Evolutionary conservation across 768 basidiomycete species (phyloP).

Genomic region (Kondoa subrosea): DNA sequence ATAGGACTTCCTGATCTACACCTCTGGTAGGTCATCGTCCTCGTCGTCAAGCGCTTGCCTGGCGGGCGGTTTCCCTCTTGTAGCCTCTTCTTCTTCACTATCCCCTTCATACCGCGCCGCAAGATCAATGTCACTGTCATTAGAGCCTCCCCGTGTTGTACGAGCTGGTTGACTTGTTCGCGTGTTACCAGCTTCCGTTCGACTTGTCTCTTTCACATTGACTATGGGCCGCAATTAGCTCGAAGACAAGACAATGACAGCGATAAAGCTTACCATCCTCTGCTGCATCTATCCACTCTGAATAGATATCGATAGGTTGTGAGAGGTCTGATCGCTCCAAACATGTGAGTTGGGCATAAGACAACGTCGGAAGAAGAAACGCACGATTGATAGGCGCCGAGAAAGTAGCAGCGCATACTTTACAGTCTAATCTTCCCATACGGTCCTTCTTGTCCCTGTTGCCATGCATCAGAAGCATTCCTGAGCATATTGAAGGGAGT

Average conservation of each 20-base stretch:
- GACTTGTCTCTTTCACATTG: background rate
- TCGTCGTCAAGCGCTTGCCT: background rate
- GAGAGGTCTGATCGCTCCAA: conserved; percentile 15
- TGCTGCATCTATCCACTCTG: conserved; percentile 27
- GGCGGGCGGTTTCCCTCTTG: background rate
- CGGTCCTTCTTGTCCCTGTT: conserved; percentile 19
- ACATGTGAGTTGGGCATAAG: background rate
- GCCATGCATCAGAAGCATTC: background rate
- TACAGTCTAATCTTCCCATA: conserved; percentile 25
- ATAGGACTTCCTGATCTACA: too few species aligned
- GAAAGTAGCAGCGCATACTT: conserved; percentile 24
- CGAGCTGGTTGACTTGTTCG: background rate
- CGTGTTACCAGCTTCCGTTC: background rate
- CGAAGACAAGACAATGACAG: too few species aligned
- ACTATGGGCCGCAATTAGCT: too few species aligned
- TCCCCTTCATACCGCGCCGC: background rate
- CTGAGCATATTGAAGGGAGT: background rate
- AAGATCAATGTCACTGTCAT: background rate
- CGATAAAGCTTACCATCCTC: conserved; percentile 9
- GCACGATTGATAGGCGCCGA: conserved; percentile 15
- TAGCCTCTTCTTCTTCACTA: background rate
- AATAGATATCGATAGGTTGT: conserved; percentile 26
- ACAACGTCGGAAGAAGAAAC: background rate
- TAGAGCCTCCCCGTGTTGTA: background rate
- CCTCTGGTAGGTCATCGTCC: background rate